Evolutionary conservation across 495 filamentous ascomycete genomes (phyloP), one percentile per base, ranked within the genome.

Genomic region (Aspergillus conjunctus): DNA sequence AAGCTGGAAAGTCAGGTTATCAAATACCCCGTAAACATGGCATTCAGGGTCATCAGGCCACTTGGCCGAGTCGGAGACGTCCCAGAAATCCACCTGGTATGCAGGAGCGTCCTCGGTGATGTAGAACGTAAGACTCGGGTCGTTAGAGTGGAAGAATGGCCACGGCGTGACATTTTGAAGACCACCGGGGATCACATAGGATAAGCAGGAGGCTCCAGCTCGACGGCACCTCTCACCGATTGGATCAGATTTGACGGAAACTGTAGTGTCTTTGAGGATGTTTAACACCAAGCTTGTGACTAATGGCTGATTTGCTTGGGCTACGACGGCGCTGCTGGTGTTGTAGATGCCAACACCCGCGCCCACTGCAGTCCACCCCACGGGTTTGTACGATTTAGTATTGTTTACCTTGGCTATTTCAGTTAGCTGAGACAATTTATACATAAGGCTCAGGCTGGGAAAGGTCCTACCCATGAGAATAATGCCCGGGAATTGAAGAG

Each of bases 401-500:
- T 48, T 48, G 44, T 21, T 48, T 26, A 26, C 26, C 26, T 26
- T 46, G 26, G 20, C 20, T 51, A 20, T 5, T 4, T 31, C 20
- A 1, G 20, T 51, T 30, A 51, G 48, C 11, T 51, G 5, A 12
- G 26, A 26, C 2, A 26, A 5, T 26, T 26, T 2, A 26, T 26
- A 26, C 14, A 3, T 48, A 15, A 21, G 3, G 3, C 3, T 9
- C 44, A 3, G 18, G 18, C 12, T 10, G 18, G 14, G 18, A 51
- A 2, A 30, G n/a, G 2, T 14, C 21, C 10, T 51, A 51, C 48
- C 48, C 48, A 51, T 51, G 3, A 51, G 7, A 51, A 51, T 51
- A n/a, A 51, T 51, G n/a, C 48, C 48, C 2, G 48, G 48, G 30
- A 51, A 51, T 20, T 51, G 48, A 31, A 51, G 48, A 11, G 26